Conservation (phyloP, 768 basidiomycete species). For the Suillus subluteus region DNA sequence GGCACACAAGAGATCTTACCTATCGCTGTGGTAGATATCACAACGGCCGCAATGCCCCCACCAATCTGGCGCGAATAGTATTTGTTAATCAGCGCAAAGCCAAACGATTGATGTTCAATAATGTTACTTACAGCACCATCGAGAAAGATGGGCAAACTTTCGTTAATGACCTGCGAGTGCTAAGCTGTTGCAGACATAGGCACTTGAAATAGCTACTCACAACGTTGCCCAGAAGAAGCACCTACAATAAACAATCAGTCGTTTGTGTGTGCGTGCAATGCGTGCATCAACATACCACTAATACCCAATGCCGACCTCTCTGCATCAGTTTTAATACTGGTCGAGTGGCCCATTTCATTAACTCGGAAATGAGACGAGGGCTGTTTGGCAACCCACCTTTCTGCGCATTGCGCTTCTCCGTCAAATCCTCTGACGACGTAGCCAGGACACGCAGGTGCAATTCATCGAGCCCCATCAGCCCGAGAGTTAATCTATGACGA, state of each 20-base stretch:
- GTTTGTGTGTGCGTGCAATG: not conserved
- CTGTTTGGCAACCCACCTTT: conserved; percentile 51
- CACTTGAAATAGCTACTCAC: conserved; percentile 42
- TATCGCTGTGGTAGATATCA: conserved; percentile 67
- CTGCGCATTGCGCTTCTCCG: conserved; percentile 69
- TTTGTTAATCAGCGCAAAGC: not conserved
- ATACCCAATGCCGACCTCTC: conserved; percentile 87
- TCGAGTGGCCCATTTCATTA: conserved; percentile 14
- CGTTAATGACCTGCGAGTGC: conserved; percentile 68
- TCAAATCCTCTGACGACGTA: conserved; percentile 74
- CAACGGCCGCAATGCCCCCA: conserved; percentile 76
- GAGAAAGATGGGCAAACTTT: conserved; percentile 82
- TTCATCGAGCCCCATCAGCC: conserved; percentile 92
- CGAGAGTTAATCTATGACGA: conserved; percentile 73
- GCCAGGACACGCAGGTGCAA: conserved; percentile 87
- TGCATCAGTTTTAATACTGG: conserved; percentile 58
- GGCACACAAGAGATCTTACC: conserved; percentile 38
- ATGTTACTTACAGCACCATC: conserved; percentile 58
- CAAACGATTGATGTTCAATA: conserved; percentile 6
- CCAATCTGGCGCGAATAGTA: conserved; percentile 42
- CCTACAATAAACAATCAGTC: conserved; percentile 43
- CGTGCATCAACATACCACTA: conserved; percentile 61
- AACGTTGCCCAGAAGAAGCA: conserved; percentile 87
- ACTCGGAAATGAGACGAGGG: not conserved
- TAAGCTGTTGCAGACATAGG: not conserved